These are phyloP conservation scores for Trichoderma sp. DNA, from an alignment of 2,329 filamentous ascomycete genomes.

Conservation along the genomic window DNA sequence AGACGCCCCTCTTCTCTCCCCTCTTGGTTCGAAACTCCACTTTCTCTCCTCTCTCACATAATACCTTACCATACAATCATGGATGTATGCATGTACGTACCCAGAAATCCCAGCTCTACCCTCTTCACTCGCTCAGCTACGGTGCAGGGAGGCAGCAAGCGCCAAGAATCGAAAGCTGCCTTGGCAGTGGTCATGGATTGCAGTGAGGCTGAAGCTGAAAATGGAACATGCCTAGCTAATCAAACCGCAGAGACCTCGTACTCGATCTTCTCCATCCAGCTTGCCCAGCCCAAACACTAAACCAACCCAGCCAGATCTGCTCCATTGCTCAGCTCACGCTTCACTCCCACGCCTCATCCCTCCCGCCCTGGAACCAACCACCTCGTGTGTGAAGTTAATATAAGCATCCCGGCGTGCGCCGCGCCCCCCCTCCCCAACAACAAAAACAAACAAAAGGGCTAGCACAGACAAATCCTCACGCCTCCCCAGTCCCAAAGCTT, in stretches of 20 bases:
- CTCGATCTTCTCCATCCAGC: not conserved
- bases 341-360: not conserved
- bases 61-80: not conserved
- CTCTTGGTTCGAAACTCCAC: not conserved
- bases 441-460: not conserved
- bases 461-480: not conserved
- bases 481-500: not conserved
- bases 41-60: not conserved
- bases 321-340: not conserved
- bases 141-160: not conserved
- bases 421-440: too few species aligned
- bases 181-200: not conserved
- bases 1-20: not conserved
- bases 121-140: not conserved
- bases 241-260: not conserved
- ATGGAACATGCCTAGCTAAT: not conserved
- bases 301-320: not conserved
- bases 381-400: not conserved
- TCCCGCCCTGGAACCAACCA: not conserved
- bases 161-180: not conserved
- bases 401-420: constrained; percentile 6
- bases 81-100: not conserved
- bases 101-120: not conserved
- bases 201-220: not conserved
- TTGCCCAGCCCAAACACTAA: not conserved